Base-by-base conservation (phyloP, 768 basidiomycete species). In the Xerocomellus chrysenteron region DNA sequence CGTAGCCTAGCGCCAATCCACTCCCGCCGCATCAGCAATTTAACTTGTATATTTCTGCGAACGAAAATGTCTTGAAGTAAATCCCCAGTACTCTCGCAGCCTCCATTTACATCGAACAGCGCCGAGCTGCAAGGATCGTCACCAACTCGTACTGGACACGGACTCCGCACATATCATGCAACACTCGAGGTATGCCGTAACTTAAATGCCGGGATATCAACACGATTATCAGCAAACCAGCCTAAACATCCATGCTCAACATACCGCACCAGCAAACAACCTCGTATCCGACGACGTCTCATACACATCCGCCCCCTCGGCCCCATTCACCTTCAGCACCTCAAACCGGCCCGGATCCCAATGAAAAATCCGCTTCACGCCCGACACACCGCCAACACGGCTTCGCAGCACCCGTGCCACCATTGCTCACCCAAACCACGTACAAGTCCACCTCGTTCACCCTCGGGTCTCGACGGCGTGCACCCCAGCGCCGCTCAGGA, bases 321-420 rank as follows among this genome's bases (percentile, higher is more conserved):
- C 41, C 26, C 41, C 48, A 21, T 50, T 45, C 26, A 55, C 54
- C 36, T 50, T 55, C 28, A 51, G 10, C 30, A 43, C 47, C 54
- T 49, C 54, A 14, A 55, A 55, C 17, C 41, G 41, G 8, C 47
- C 41, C 40, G 41, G 54, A 55, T 36, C 43, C 48, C 48, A 45
- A 28, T 50, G 43, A 50, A 55, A 55, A 7, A 39, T 39, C n/a
- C 41, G 47, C 47, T 37, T 49, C 40, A 48, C 47, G 12, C 54
- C 54, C 30, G 54, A 54, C 54, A 19, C 53, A 47, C 32, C 53
- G 46, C 53, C 39, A 54, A 42, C 53, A 54, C 37, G 53, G 47
- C 26, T 35, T 55, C 5, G 47, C 47, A 37, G 42, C 47, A 11
- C 46, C 12, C 16, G 17, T n/a, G 2, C 26, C 51, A 6, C 14